Conservation (phyloP, 192 early-diverging fungal genomes). For the Backusella psychrophila region DNA sequence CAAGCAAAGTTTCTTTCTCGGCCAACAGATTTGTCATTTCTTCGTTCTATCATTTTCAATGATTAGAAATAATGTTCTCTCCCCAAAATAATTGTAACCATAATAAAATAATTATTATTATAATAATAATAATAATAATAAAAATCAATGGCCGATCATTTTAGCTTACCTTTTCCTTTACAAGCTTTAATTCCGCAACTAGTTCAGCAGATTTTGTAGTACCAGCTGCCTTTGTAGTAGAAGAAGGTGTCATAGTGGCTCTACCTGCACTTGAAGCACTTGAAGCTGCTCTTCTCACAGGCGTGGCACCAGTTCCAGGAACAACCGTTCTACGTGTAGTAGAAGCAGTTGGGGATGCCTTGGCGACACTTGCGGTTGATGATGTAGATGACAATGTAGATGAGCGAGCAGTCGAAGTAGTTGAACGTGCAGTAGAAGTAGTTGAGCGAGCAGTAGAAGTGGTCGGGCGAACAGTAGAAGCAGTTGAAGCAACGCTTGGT, state of each 20-base stretch:
- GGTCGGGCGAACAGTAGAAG: neutral
- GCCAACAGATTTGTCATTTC: constrained; percentile 7
- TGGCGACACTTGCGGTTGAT: neutral
- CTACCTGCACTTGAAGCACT: neutral
- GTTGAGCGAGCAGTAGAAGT: neutral
- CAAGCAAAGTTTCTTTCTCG: neutral
- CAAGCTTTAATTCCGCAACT: constrained; percentile 4
- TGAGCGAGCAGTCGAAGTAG: neutral
- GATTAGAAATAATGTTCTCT: neutral
- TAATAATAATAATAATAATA: neutral
- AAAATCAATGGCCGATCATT: constrained; percentile 1
- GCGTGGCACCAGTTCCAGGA: neutral
- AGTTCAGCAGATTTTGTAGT: constrained; percentile 10
- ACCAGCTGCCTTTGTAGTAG: neutral
- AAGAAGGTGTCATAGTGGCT: neutral
- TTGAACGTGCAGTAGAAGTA: neutral
- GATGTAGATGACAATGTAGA: neutral
- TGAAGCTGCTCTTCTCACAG: neutral
- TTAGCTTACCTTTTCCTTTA: constrained; percentile 21
- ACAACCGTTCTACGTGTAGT: neutral
- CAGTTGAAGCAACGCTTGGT: neutral
- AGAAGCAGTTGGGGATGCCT: constrained; percentile 14
- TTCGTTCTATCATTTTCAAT: constrained; percentile 9
- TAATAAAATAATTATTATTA: constrained; percentile 1
- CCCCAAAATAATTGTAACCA: neutral